Evolutionary conservation across 2,329 filamentous ascomycete genomes (phyloP), one percentile per base, ranked within the genome.

Genomic region (Knoxdaviesia capensis): DNA sequence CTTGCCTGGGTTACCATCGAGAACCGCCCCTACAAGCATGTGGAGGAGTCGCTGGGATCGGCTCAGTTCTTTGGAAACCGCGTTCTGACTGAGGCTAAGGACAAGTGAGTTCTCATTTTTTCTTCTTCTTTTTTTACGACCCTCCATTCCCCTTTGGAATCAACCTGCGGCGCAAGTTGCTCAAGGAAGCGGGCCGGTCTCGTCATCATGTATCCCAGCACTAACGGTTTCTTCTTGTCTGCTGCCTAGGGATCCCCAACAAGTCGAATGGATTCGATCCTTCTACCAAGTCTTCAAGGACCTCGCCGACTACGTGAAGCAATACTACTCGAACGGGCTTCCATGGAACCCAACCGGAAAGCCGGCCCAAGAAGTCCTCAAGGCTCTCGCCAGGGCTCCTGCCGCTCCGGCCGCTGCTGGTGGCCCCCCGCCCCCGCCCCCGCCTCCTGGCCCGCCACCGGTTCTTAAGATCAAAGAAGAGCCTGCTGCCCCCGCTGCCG

Each of bases 31-130:
- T 77, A 73, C 48, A 87, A 90, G 54, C 83, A 87, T 52, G 80
- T 96, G 39, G 78, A 78, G 39, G 87, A 94, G 50, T 79, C 79
- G 45, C 68, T 93, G 20, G 77, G 79, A 31, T 80, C 85, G 41
- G 84, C 87, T 36, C 80, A 96, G 57, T 93, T 93, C 64, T 94
- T 84, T 52, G 90, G 90, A 33, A 96, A 98, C 64, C 77, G 87
- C 51, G 83, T 98, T 34, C 64, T 96, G 50, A 93, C 86, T 62
- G 81, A 92, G 52, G 78, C 81, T 59, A 94, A 92, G 62, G 87
- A 74, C 41, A 74, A 69, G 65, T 66, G 51, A 34, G 58, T 43
- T 31, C 7, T 3, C n/a, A 29, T 34, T 8, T 10, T 31, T 39
- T 31, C 29, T 29, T 20, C 36, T 31, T 7, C 6, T 8, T 5